A percentile compares a stretch with the other conserved stretches of the same genome.
phyloP scores from a whole-genome alignment of 2,329 filamentous ascomycete genomes.

The Aspergillus ibericus region DNA sequence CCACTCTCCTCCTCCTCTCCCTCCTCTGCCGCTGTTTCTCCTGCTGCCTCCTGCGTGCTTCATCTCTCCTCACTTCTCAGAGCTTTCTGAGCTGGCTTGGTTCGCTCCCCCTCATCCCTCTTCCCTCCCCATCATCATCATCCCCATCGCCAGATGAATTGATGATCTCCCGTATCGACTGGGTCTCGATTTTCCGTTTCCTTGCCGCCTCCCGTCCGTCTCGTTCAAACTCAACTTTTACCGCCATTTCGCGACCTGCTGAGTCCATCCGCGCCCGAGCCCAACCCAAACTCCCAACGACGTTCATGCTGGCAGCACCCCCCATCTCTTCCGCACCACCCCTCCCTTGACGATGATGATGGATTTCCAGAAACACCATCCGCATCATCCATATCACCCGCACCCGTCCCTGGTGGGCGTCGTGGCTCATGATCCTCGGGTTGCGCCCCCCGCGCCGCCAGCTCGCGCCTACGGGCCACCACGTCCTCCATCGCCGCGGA shows the following conservation, averaged over 20 bases:
- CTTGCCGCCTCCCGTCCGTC: neutral
- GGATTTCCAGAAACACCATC: conserved; percentile 26
- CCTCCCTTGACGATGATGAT: conserved; percentile 21
- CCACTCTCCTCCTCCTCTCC: neutral
- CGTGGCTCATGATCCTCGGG: conserved; percentile 30
- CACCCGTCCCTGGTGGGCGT: conserved; percentile 33
- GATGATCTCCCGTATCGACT: no score
- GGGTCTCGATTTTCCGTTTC: neutral
- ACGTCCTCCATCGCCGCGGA: conserved; percentile 4
- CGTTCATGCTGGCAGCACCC: neutral
- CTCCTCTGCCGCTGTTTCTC: conserved; percentile 3
- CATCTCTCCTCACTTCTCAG: conserved; percentile 8
- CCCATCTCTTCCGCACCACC: neutral
- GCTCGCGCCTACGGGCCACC: conserved; percentile 11
- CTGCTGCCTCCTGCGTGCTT: neutral
- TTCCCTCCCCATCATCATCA: neutral
- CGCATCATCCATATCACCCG: conserved; percentile 27
- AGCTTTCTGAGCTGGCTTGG: neutral
- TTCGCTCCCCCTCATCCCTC: neutral
- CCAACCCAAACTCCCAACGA: neutral
- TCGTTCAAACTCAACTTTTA: conserved; percentile 11
- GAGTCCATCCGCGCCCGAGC: conserved; percentile 4
- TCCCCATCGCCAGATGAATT: neutral
- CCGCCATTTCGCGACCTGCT: conserved; percentile 15
- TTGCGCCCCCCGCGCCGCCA: conserved; percentile 21